Percentiles rank a stretch among this genome's conserved stretches.
Conservation (phyloP, 2,329 filamentous ascomycete species). For the Fusarium nodosum region DNA sequence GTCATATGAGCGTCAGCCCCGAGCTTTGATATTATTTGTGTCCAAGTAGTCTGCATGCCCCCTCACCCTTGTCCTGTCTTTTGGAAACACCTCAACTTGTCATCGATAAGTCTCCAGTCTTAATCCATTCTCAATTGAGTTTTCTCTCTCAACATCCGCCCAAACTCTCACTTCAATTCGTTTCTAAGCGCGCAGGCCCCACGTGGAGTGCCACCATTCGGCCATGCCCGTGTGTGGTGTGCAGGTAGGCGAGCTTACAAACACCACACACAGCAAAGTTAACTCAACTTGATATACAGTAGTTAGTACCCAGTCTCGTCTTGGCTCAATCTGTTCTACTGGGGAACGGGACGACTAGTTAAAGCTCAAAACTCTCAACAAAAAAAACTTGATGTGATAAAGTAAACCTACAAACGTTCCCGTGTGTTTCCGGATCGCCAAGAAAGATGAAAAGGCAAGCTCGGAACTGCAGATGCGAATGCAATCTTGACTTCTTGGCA, state of each 20-base stretch:
- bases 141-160: slow-evolving; percentile 33
- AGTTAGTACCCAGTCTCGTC: background rate
- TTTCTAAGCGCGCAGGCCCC: slow-evolving; percentile 46
- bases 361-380: background rate
- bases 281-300: slow-evolving; percentile 9
- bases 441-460: slow-evolving; percentile 10
- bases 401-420: slow-evolving; percentile 7
- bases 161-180: slow-evolving; percentile 31
- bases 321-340: slow-evolving; percentile 6
- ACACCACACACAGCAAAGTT: slow-evolving; percentile 14
- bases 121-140: slow-evolving; percentile 29
- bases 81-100: slow-evolving; percentile 26
- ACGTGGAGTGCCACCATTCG: slow-evolving; percentile 46
- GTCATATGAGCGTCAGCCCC: slow-evolving; percentile 46
- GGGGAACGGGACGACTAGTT: background rate
- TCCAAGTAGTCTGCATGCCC: background rate
- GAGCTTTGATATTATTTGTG: slow-evolving; percentile 19
- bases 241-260: slow-evolving; percentile 1
- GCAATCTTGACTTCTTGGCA: slow-evolving; percentile 20
- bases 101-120: slow-evolving; percentile 22
- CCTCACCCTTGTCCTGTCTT: slow-evolving; percentile 5
- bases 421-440: slow-evolving; percentile 21
- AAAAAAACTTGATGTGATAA: background rate
- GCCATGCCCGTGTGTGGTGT: slow-evolving; percentile 43
- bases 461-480: slow-evolving; percentile 30